phyloP scores from a whole-genome alignment of 2,329 filamentous ascomycete species.

The Cercospora berteroae region DNA sequence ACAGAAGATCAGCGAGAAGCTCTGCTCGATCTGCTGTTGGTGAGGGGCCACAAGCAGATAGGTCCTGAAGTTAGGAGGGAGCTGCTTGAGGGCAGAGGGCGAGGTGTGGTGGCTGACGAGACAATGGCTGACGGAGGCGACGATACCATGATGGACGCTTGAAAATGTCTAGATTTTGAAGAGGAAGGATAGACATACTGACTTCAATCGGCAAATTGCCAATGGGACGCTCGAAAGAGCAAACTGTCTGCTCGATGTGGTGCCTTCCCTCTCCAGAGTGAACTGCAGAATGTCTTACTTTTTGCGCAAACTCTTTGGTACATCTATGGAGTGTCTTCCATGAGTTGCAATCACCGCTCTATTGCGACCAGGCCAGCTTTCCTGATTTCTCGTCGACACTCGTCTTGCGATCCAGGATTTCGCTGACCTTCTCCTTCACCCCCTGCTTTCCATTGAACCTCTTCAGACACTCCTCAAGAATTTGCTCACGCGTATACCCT shows the following conservation, averaged over 20 bases:
- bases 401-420: conserved; percentile 55
- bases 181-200: neutral
- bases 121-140: conserved; percentile 63
- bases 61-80: conserved; percentile 89
- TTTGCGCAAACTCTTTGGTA: neutral
- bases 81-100: conserved; percentile 79
- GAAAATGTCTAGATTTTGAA: neutral
- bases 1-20: conserved; percentile 93
- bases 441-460: conserved; percentile 48
- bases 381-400: neutral
- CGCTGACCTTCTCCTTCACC: conserved; percentile 58
- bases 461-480: conserved; percentile 43
- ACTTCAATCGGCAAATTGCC: neutral
- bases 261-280: neutral
- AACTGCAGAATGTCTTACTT: neutral
- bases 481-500: conserved; percentile 36
- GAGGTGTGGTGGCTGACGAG: conserved; percentile 69
- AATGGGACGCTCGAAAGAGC: neutral
- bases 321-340: neutral
- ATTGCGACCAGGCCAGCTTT: neutral
- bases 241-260: neutral
- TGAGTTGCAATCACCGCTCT: neutral
- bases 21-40: conserved; percentile 79
- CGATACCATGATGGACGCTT: conserved; percentile 75
- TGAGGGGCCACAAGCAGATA: conserved; percentile 81